Base-by-base conservation (phyloP, 345 rosid genomes). In the Murraya paniculata region DNA sequence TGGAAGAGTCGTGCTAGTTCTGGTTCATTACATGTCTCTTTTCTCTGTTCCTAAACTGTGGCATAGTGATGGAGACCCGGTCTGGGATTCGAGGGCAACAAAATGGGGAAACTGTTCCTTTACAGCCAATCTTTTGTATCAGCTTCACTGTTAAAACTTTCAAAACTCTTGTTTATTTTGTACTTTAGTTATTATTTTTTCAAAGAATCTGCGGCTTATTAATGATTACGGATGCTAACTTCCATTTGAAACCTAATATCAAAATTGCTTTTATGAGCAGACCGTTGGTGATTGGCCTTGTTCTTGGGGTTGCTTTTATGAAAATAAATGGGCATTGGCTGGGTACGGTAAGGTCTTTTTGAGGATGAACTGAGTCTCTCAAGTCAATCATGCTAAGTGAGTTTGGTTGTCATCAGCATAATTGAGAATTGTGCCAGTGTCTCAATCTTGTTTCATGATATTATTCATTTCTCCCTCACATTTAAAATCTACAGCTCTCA, bases 91-190 rank as follows among this genome's bases (percentile, higher is more conserved):
- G 24, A 22, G 13, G 45, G 65, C 4, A 1, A 24, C 33, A 57
- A 61, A 27, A 38, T 2, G 53, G 41, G 27, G 27, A 16, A 41
- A 27, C 59, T 19, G 77, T 60, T 71, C 57, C 14, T 14, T 57
- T 27, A 57, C 39, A 6, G 36, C 65, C 38, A 28, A 24, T 66
- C 78, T 68, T 66, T 76, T 75, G 82, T 72, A 71, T 55, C 50
- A 60, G 19, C 19, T 39, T 16, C 64, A 19, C 27, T 24, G 31
- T 25, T 39, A 7, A 58, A 9, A 73, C 55, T 60, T 57, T 71
- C 28, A 21, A 31, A 56, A 31, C 56, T 24, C 53, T 7, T 6
- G 58, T 57, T 33, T 22, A 19, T 35, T 56, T 53, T 53, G 22
- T 72, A 14, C 5, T 28, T 9, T 10, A 41, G 28, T 36, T 58